Evolutionary conservation across 2,329 filamentous ascomycete genomes (phyloP), one percentile per base, ranked within the genome.

Genomic region (Gnomoniopsis sp.): DNA sequence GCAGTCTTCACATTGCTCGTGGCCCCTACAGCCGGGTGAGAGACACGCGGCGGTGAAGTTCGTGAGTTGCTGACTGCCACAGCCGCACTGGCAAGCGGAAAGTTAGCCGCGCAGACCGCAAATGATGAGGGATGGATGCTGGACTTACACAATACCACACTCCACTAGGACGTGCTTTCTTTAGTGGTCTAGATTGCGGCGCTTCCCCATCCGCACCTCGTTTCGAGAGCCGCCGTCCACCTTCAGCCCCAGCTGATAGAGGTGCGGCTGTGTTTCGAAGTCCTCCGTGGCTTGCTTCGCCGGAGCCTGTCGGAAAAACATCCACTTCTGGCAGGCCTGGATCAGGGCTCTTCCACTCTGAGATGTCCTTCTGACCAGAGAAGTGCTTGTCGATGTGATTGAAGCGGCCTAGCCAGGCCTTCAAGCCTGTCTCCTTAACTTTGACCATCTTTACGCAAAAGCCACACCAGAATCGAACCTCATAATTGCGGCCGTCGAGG

Each of bases 391-490:
- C 90, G 63, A 96, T 93, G 67, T 96, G 91, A 65, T 93, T 75
- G 65, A 77, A 82, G 12, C 81, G 73, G 64, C 75, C 74, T 8
- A 82, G 82, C 57, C 65, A 64, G 0, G 85, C 84, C 23, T 81
- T 81, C 1, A 78, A 69, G 3, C 81, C 78, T 36, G 74, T 73
- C 22, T 76, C 74, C 34, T 74, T 68, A 33, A 86, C 76, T n/a
- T 75, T 70, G 15, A 91, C 74, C 21, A 86, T 77, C 19, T 73
- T 66, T 17, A 74, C 67, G 70, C 91, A 96, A 70, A 96, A 96
- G 0, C 92, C 92, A 67, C 93, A 96, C 92, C 92, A 96, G 72
- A 91, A 96, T 6, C 81, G 77, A 2, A 75, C 74, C 63, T 88
- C 84, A 33, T 81, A 83, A 60, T 88, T 87, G 15, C 82, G 77